phyloP scores from a whole-genome alignment of 805 yeast genomes.

The Starmerella lactis-condensi region DNA sequence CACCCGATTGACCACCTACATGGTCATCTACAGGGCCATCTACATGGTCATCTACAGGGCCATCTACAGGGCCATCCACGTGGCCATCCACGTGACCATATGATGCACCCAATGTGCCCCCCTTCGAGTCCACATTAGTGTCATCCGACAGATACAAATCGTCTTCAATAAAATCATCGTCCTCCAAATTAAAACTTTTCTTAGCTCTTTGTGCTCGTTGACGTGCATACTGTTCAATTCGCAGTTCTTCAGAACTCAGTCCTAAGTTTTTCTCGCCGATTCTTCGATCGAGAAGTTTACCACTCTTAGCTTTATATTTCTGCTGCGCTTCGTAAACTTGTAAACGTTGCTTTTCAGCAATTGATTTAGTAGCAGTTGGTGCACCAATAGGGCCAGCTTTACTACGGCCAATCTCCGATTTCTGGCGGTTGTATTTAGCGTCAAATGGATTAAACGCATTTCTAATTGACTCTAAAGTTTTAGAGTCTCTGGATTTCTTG shows the following conservation, averaged over 20 bases:
- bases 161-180: slow-evolving; percentile 40
- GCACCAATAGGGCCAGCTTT: slow-evolving; percentile 21
- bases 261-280: slow-evolving; percentile 70
- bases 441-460: slow-evolving; percentile 84
- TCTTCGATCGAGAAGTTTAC: slow-evolving; percentile 67
- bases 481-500: slow-evolving; percentile 25
- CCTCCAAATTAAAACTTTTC: slow-evolving; percentile 55
- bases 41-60: background rate
- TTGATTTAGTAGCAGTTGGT: slow-evolving; percentile 51
- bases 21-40: background rate
- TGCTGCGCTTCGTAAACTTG: slow-evolving; percentile 47
- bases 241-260: slow-evolving; percentile 74
- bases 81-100: background rate
- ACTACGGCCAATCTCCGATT: slow-evolving; percentile 30
- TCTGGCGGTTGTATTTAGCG: slow-evolving; percentile 46
- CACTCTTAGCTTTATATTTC: slow-evolving; percentile 48
- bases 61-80: background rate
- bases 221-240: slow-evolving; percentile 84
- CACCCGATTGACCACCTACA: slow-evolving; percentile 3
- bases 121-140: slow-evolving; percentile 23
- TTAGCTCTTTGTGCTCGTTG: slow-evolving; percentile 40
- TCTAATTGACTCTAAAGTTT: slow-evolving; percentile 43
- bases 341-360: slow-evolving; percentile 45
- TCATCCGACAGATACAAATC: slow-evolving; percentile 29
- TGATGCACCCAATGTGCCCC: slow-evolving; percentile 18